A percentile compares a stretch with the other conserved stretches of the same genome.
Evolutionary conservation across 768 basidiomycete genomes (phyloP).

Genomic region (Lactarius psammicola): DNA sequence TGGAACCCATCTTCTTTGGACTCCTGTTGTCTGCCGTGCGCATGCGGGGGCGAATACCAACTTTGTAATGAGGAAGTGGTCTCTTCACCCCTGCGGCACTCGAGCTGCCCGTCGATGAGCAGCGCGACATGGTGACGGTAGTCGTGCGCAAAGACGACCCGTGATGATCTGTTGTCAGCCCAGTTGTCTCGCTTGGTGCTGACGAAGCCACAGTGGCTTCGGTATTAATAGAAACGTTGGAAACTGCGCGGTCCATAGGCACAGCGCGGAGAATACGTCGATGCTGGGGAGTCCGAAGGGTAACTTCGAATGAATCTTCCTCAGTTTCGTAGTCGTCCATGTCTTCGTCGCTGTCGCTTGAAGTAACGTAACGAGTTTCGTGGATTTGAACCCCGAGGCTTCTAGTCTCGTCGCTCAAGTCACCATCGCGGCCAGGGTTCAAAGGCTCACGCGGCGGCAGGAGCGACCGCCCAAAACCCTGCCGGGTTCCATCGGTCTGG

Average conservation of each 20-base stretch:
- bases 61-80: slow-evolving; percentile 27
- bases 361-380: slow-evolving; percentile 25
- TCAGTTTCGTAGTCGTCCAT: slow-evolving; percentile 42
- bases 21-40: slow-evolving; percentile 11
- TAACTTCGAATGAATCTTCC: slow-evolving; percentile 65
- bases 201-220: slow-evolving; percentile 31
- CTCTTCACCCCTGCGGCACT: slow-evolving; percentile 34
- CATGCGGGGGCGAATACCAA: slow-evolving; percentile 17
- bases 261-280: slow-evolving; percentile 30
- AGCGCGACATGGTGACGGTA: slow-evolving; percentile 32
- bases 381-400: slow-evolving; percentile 42
- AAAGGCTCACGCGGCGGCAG: slow-evolving; percentile 57
- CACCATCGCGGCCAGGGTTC: slow-evolving; percentile 56
- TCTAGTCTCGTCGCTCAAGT: slow-evolving; percentile 56
- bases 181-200: slow-evolving; percentile 30
- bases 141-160: slow-evolving; percentile 35
- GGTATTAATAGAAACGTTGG: slow-evolving; percentile 26
- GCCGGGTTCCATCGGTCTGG: slow-evolving; percentile 30
- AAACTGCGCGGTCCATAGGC: slow-evolving; percentile 26
- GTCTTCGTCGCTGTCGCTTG: slow-evolving; percentile 31
- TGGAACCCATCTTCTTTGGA: slow-evolving; percentile 11
- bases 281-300: slow-evolving; percentile 60
- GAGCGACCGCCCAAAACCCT: slow-evolving; percentile 75
- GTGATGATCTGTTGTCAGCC: slow-evolving; percentile 35
- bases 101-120: slow-evolving; percentile 27